Base-by-base conservation (phyloP, 345 rosid species). In the Eutrema yunnanense region DNA sequence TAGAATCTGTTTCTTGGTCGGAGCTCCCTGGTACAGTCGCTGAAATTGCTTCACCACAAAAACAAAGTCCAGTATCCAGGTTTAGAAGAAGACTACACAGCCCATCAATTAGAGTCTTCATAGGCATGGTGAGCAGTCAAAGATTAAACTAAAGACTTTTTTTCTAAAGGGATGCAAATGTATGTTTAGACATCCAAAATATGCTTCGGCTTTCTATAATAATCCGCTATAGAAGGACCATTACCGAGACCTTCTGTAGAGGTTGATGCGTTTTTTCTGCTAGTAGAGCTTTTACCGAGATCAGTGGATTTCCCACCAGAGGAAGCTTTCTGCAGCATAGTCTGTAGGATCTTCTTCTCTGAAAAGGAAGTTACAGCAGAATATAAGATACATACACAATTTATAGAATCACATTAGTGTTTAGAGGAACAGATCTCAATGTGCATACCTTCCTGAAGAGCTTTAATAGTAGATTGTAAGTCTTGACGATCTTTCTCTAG, bases 271-370 rank as follows among this genome's bases (percentile, higher is more conserved):
- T 88, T 87, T 71, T 86, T 92, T 72, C 78, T 84, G 67, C 69
- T 72, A 50, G 69, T 55, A 46, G 82, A 51, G 71, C 67, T 81
- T 82, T 72, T 82, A 50, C 59, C 55, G 33, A 69, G 56, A 71
- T 84, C 89, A 65, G 63, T 5, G 73, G 88, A 76, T 74, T 84
- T 89, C 66, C 82, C 86, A 67, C 85, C 69, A 4, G 75, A 65
- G 51, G 90, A 86, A 75, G 95, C 89, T 77, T 90, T 90, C 67
- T 88, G 85, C 71, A 92, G 72, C 85, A 86, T 92, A 50, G 92
- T 87, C 80, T 88, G 98, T 84, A 96, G 71, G 49, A 86, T 69
- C 82, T 92, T 92, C 90, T 92, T 96, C 85, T 96, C 99, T 96
- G 98, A 16, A 43, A 43, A 50, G 66, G 41, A 52, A 22, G 62